A percentile compares a stretch with the other conserved stretches of the same genome.
These are phyloP conservation scores for Nemania serpens DNA, from an alignment of 2,329 filamentous ascomycete species.

Conservation along the genomic window DNA sequence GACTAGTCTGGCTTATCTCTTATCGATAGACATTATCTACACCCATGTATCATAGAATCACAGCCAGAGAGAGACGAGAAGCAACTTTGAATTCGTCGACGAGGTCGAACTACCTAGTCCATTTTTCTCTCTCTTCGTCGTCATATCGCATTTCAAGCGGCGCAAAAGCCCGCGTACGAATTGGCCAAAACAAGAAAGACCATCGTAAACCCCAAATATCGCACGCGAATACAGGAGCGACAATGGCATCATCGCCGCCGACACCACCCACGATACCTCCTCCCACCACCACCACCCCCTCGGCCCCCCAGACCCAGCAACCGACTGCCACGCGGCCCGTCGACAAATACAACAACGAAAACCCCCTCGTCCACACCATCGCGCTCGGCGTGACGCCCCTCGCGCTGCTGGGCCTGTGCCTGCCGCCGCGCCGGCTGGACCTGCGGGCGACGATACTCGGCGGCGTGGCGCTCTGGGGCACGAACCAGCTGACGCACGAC, in stretches of 20 bases:
- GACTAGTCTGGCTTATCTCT: constrained; percentile 16
- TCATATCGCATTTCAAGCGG: too few relatives aligned
- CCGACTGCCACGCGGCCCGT: constrained; percentile 2
- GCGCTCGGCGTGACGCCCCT: constrained; percentile 55
- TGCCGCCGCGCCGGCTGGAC: constrained; percentile 58
- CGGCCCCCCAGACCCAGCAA: constrained; percentile 8
- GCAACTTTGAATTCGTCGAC: background rate
- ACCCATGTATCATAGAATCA: background rate
- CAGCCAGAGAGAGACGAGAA: background rate
- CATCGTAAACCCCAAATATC: background rate
- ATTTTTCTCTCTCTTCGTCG: too few relatives aligned
- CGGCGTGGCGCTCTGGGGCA: constrained; percentile 55
- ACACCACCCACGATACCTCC: constrained; percentile 6
- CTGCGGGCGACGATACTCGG: constrained; percentile 56
- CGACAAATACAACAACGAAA: constrained; percentile 32
- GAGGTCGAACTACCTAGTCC: background rate
- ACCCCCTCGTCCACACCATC: constrained; percentile 51
- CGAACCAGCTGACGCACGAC: constrained; percentile 60
- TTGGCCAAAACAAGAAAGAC: background rate
- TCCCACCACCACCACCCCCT: background rate
- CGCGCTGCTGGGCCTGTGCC: constrained; percentile 52
- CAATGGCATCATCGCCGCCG: constrained; percentile 17
- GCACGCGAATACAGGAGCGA: background rate
- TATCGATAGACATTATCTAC: constrained; percentile 9
- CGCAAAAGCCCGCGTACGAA: background rate